A percentile compares a stretch with the other conserved stretches of the same genome.
phyloP scores from a whole-genome alignment of 2,329 filamentous ascomycete species.

The Thermochaetoides dissita region DNA sequence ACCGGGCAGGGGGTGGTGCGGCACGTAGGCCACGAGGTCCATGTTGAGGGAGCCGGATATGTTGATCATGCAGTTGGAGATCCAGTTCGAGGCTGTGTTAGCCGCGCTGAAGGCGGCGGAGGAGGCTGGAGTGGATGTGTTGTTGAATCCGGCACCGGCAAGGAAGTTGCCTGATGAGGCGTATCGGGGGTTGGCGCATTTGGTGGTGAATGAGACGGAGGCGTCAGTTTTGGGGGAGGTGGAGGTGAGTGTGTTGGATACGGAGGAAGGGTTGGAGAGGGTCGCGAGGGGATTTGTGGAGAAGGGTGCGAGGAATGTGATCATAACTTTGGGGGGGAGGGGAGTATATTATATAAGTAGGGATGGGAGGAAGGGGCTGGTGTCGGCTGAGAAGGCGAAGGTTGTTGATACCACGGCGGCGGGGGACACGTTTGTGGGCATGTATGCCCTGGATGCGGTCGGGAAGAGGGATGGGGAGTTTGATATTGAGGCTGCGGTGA shows the following conservation, averaged over 20 bases:
- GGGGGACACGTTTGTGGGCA: conserved; percentile 87
- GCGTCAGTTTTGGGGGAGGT: conserved; percentile 56
- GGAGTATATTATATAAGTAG: conserved; percentile 55
- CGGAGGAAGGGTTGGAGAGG: conserved; percentile 27
- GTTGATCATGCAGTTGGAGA: conserved; percentile 67
- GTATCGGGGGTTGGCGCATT: conserved; percentile 56
- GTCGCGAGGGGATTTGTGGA: conserved; percentile 49
- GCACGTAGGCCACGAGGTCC: conserved; percentile 79
- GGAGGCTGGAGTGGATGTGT: conserved; percentile 39
- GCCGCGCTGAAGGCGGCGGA: conserved; percentile 41
- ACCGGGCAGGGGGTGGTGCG: conserved; percentile 68
- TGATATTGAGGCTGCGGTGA: conserved; percentile 45
- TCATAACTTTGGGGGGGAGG: conserved; percentile 71
- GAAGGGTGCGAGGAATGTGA: conserved; percentile 58
- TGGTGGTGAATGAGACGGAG: conserved; percentile 87
- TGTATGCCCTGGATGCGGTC: conserved; percentile 64
- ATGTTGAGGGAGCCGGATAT: conserved; percentile 73
- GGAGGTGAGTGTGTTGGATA: conserved; percentile 34
- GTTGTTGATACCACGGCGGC: conserved; percentile 92
- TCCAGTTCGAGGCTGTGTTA: conserved; percentile 52
- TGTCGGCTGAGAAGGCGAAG: conserved; percentile 52
- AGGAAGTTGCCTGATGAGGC: conserved; percentile 50
- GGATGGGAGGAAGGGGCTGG: conserved; percentile 28
- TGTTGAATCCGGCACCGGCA: conserved; percentile 79
- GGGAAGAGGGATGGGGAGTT: conserved; percentile 22